Conservation (phyloP, 768 basidiomycete species). For the Tricholoma saponaceum region DNA sequence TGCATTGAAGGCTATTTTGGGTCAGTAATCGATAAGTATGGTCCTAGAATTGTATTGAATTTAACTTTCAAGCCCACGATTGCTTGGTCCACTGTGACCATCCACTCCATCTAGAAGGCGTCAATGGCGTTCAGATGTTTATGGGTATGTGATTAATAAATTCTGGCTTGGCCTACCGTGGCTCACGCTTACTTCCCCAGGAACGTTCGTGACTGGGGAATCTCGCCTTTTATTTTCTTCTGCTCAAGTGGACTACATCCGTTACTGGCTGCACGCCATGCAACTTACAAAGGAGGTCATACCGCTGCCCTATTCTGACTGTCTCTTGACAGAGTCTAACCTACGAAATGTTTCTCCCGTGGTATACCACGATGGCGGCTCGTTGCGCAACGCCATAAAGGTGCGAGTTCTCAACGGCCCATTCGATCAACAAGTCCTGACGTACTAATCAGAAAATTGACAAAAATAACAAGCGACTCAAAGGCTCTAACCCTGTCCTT, state of each 20-base stretch:
- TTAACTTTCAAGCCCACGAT: constrained; percentile 47
- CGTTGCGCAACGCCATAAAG: constrained; percentile 58
- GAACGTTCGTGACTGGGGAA: constrained; percentile 68
- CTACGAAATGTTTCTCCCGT: constrained; percentile 58
- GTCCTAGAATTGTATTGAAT: background rate
- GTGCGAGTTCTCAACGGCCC: constrained; percentile 25
- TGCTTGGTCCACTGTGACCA: constrained; percentile 67
- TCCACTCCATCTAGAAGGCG: constrained; percentile 61
- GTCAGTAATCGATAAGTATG: constrained; percentile 18
- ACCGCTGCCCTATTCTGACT: constrained; percentile 76
- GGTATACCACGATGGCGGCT: constrained; percentile 47
- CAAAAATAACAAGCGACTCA: constrained; percentile 77
- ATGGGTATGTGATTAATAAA: constrained; percentile 40
- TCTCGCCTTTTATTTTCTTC: constrained; percentile 79
- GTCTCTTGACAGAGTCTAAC: constrained; percentile 57
- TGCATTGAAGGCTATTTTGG: constrained; percentile 65
- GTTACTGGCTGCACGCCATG: constrained; percentile 81
- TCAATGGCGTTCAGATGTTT: constrained; percentile 67
- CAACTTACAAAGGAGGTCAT: constrained; percentile 58
- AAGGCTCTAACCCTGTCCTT: constrained; percentile 55
- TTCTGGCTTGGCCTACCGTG: constrained; percentile 7
- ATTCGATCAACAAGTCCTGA: background rate
- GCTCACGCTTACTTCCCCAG: constrained; percentile 24
- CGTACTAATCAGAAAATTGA: constrained; percentile 53
- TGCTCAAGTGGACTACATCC: constrained; percentile 78